Base-by-base conservation (phyloP, 2,329 filamentous ascomycete genomes). In the Phialophora macrospora region DNA sequence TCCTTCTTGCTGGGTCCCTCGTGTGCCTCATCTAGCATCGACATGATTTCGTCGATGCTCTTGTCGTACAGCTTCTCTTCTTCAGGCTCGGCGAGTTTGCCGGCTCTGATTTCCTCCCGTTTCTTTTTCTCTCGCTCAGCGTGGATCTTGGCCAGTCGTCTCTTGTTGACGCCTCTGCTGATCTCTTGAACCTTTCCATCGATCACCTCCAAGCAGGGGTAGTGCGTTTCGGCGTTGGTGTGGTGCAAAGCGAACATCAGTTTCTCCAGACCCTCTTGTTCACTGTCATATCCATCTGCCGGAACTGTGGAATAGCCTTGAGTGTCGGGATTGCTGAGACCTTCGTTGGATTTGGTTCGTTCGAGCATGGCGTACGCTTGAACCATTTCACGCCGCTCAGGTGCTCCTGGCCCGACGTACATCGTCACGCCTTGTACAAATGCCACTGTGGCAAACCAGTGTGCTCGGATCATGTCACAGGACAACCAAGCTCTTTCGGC, bases 181-280 rank as follows among this genome's bases (percentile, higher is more conserved):
- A 63, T 26, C 22, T 63, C 61, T 44, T 58, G 38, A 12, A 66
- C 51, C 26, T 30, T 51, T 3, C 60, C 55, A 38, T 61, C 51
- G 34, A 61, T 51, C 7, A 66, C 56, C 17, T 54, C 30, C 55
- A 66, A 20, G 41, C 49, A 57, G 46, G 32, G 56, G 57, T 66
- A 66, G 22, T 49, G 14, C 4, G 22, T 26, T 8, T 66, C 60
- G 24, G 17, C 28, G 28, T 49, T n/a, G 7, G 38, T 51, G 51
- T 60, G 64, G 11, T 46, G 24, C 60, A 66, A 56, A 55, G 55
- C 57, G 60, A 63, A 66, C 60, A 66, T 66, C 38, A 66, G 12
- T 22, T 66, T 51, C n/a, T 63, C 48, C 38, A 66, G 46, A 6
- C 24, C 22, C 8, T 56, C 55, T 41, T 63, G 56, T 5, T 44